Percentiles rank a stretch among this genome's conserved stretches.
These are phyloP conservation scores for Fusarium austroafricanum DNA, from an alignment of 2,329 filamentous ascomycete genomes.

Conservation along the genomic window DNA sequence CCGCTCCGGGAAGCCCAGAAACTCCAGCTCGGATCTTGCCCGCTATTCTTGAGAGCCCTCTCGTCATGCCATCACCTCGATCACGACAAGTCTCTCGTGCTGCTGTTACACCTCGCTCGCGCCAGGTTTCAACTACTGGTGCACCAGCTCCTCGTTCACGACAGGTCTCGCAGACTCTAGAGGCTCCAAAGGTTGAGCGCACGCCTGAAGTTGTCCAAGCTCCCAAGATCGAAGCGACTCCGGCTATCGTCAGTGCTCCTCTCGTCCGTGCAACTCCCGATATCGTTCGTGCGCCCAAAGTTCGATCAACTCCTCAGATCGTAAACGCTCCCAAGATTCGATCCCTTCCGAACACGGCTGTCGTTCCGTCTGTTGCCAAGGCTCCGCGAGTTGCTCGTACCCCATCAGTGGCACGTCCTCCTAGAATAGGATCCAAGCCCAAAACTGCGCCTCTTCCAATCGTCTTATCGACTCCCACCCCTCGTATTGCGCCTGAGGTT, in stretches of 20 bases:
- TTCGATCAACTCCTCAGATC: background rate
- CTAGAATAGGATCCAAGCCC: background rate
- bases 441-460: slow-evolving; percentile 6
- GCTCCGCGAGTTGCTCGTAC: background rate
- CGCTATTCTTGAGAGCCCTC: slow-evolving; percentile 34
- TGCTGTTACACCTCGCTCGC: slow-evolving; percentile 9
- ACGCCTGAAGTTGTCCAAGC: background rate
- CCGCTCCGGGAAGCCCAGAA: slow-evolving; percentile 15
- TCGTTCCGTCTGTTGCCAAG: background rate
- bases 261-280: background rate
- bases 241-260: background rate
- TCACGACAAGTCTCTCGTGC: slow-evolving; percentile 32
- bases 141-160: slow-evolving; percentile 19
- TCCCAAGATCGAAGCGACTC: background rate
- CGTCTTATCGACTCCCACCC: background rate
- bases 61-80: slow-evolving; percentile 23
- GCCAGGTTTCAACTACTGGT: slow-evolving; percentile 20
- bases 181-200: slow-evolving; percentile 11
- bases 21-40: slow-evolving; percentile 17
- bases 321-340: slow-evolving; percentile 1
- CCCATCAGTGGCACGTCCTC: slow-evolving; percentile 1
- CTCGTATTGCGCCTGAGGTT: slow-evolving; percentile 8
- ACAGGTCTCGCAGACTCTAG: slow-evolving; percentile 28
- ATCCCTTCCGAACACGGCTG: background rate
- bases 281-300: slow-evolving; percentile 12